phyloP scores from a whole-genome alignment of 768 basidiomycete genomes.

The Mycena rebaudengoi region DNA sequence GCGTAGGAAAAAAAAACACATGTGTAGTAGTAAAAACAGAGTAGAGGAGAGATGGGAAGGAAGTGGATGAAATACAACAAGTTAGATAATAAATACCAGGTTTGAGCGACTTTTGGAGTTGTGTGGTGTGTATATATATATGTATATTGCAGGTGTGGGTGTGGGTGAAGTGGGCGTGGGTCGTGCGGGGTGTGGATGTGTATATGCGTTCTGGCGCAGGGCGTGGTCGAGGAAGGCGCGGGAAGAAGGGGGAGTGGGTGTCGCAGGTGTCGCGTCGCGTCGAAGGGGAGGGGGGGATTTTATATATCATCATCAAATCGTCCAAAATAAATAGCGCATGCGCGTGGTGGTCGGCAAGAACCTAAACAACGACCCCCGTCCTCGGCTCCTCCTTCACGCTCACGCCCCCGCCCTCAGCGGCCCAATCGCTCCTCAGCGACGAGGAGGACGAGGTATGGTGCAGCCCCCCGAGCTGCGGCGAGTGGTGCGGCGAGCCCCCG shows the following conservation, averaged over 20 bases:
- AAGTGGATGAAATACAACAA: slow-evolving; percentile 27
- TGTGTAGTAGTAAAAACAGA: too few relatives aligned
- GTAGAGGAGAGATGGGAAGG: too few relatives aligned
- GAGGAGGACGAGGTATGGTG: too few relatives aligned
- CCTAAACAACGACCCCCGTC: slow-evolving; percentile 13
- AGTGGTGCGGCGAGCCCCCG: too few relatives aligned
- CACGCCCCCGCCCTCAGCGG: background rate
- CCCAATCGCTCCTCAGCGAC: too few relatives aligned
- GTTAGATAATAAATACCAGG: slow-evolving; percentile 20
- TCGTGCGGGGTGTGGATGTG: background rate
- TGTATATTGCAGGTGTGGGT: background rate
- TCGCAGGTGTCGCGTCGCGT: background rate
- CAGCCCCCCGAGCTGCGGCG: background rate
- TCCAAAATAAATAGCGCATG: background rate
- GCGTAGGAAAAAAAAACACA: too few relatives aligned
- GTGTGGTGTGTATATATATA: background rate
- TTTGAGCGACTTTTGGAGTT: background rate
- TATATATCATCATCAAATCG: too few relatives aligned
- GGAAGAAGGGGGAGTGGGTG: background rate
- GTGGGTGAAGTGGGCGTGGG: background rate
- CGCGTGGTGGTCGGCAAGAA: too few relatives aligned
- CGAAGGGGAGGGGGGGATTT: too few relatives aligned
- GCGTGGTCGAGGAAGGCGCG: background rate
- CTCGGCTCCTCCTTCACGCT: slow-evolving; percentile 28
- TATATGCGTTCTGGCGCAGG: background rate